Percentiles rank a stretch among this genome's conserved stretches.
Evolutionary conservation across 202 grass and related monocot genomes (phyloP).

Genomic region (Setaria italica): DNA sequence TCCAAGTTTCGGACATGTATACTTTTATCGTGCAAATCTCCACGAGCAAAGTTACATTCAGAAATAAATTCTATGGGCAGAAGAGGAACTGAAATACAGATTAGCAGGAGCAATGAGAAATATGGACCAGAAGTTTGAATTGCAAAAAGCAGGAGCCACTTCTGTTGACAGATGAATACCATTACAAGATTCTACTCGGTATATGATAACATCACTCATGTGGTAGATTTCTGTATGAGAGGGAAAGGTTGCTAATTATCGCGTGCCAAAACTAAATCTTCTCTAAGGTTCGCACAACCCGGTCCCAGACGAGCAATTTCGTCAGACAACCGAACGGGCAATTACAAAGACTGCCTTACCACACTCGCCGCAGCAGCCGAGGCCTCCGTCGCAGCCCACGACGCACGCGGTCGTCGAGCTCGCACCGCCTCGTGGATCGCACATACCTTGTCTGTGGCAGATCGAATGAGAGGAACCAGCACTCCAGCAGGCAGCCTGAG

Average conservation of each 20-base stretch:
- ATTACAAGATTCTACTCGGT: too few relatives aligned
- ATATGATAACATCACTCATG: too few relatives aligned
- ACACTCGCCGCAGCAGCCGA: neutral
- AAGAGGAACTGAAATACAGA: neutral
- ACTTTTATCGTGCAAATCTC: neutral
- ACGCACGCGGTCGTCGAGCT: neutral
- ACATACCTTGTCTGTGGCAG: too few relatives aligned
- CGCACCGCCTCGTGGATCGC: too few relatives aligned
- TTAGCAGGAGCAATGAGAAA: too few relatives aligned
- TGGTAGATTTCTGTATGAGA: too few relatives aligned
- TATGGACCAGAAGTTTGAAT: too few relatives aligned
- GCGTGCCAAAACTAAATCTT: neutral
- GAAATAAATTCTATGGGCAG: neutral
- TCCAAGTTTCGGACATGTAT: neutral
- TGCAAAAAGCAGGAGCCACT: too few relatives aligned
- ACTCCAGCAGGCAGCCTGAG: too few relatives aligned
- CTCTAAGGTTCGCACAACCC: neutral
- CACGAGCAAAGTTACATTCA: neutral
- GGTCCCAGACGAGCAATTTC: neutral
- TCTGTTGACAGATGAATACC: too few relatives aligned
- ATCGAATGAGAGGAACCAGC: too few relatives aligned
- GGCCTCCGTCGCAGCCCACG: neutral
- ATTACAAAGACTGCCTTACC: neutral
- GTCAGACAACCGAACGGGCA: neutral
- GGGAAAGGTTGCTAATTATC: too few relatives aligned